Evolutionary conservation across 1,139 yeast species (phyloP), one percentile per base, ranked within the genome.

Genomic region (Hansenula sp.): DNA sequence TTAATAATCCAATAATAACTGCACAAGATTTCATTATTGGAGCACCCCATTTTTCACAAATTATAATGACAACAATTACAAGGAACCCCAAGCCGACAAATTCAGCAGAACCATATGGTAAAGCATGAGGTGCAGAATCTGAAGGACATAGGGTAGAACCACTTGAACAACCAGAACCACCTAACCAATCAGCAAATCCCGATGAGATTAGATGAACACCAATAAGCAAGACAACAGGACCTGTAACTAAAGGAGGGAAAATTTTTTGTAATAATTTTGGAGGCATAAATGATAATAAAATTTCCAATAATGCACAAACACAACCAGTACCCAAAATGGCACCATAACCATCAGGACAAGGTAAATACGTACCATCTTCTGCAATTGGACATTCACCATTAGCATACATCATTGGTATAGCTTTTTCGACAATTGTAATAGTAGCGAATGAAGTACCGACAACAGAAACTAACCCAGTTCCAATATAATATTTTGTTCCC

Each of bases 11-110:
- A 34, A 82, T 67, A 49, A 88, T 85, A 39, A 89, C 95, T 1
- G 96, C 94, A 71, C 95, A 86, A 11, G 95, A 83, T 59, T 84
- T 86, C 94, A 88, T 84, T 53, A 88, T 84, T 42, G 96, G 97
- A 14, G 96, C 79, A 29, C 97, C 97, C 71, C 83, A 88, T 57
- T 78, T 78, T 61, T 89, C 96, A 51, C 86, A 76, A 29, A 86
- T 46, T 41, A 88, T 73, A 55, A 89, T 87, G 6, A 88, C 69
- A 21, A 78, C 73, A 56, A 78, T 85, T 8, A 88, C 96, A 31
- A 82, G 65, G 68, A 89, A 87, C 1, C 96, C 96, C 29, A 88
- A 70, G 29, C 96, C 97, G 48, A 89, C 65, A 55, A 82, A 88
- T 57, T 82, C 75, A 10, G 96, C 95, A 25, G 90, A 78, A 2